Base-by-base conservation (phyloP, 495 filamentous ascomycete genomes). In the Penicilliopsis zonata region DNA sequence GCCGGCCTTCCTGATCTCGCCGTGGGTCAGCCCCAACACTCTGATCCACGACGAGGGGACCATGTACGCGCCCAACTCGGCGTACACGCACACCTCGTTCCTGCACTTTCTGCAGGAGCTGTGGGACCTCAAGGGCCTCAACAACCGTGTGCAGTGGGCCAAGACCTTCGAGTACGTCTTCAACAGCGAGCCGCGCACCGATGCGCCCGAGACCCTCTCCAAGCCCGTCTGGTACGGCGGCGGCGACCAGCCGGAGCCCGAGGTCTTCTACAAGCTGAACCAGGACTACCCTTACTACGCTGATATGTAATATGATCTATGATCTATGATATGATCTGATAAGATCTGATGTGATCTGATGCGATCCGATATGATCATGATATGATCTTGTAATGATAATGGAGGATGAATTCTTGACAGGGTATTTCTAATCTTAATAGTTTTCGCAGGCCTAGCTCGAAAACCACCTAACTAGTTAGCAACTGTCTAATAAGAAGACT, bases 1-100 rank as follows among this genome's bases (percentile, higher is more conserved):
- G 12, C 66, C 65, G 0, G 67, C 66, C 3, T 31, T 66, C 9
- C 42, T 70, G 1, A 64, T 68, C 40, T 69, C 65, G 1, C 65
- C 65, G 2, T 70, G 60, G 54, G 50, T 63, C 1, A 45, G 28
- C 2, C 57, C 61, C 43, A 62, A 57, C 0, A 13, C 40, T n/a
- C 55, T 59, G 53, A 59, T 61, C 2, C 44, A 22, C 6, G 61
- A 61, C 31, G n/a, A n/a, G n/a, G n/a, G n/a, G n/a, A n/a, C n/a
- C n/a, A n/a, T n/a, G n/a, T 35, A 36, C 0, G 34, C 33, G 1
- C 30, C 47, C 9, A 53, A 55, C 5, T 48, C 57, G 3, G 54
- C 54, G 7, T 64, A 64, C 38, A 55, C 55, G 19, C 55, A 53
- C 16, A 52, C 53, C 6, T 63, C 56, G 1, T 46, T 61, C 5